phyloP scores from a whole-genome alignment of 352 stramenopile genomes.

The Phytophthora meadii region DNA sequence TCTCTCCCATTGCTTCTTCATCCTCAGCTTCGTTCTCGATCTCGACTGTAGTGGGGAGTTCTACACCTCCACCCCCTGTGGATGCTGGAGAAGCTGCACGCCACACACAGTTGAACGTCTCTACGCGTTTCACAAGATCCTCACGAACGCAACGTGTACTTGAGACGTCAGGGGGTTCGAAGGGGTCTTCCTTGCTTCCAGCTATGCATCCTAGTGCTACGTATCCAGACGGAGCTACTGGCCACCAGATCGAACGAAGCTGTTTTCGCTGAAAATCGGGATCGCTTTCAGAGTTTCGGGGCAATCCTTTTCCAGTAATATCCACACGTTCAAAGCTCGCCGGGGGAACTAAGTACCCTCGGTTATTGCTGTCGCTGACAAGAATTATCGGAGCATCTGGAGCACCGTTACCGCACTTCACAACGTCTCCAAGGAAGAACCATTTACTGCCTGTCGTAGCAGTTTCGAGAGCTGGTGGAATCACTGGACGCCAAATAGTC shows the following conservation, averaged over 20 bases:
- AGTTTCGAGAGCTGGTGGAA: slow-evolving; percentile 52
- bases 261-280: slow-evolving; percentile 86
- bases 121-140: slow-evolving; percentile 74
- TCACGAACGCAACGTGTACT: slow-evolving; percentile 74
- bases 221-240: slow-evolving; percentile 79
- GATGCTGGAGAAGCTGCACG: slow-evolving; percentile 36
- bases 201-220: slow-evolving; percentile 79
- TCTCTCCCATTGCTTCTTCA: slow-evolving; percentile 17
- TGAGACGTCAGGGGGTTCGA: slow-evolving; percentile 65
- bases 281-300: slow-evolving; percentile 77
- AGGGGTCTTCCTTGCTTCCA: slow-evolving; percentile 81
- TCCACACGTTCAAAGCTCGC: slow-evolving; percentile 85
- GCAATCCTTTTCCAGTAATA: slow-evolving; percentile 82
- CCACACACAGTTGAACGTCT: slow-evolving; percentile 76
- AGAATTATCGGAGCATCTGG: slow-evolving; percentile 68
- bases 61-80: slow-evolving; percentile 39
- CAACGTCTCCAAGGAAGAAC: slow-evolving; percentile 79
- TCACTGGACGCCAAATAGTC: slow-evolving; percentile 75
- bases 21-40: slow-evolving; percentile 38
- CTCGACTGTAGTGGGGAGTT: slow-evolving; percentile 43
- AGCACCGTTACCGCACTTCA: slow-evolving; percentile 65
- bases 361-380: slow-evolving; percentile 56
- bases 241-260: slow-evolving; percentile 84
- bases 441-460: slow-evolving; percentile 43
- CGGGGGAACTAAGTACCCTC: slow-evolving; percentile 61